Evolutionary conservation across 768 basidiomycete species (phyloP).

Genomic region (Suillus subalutaceus): DNA sequence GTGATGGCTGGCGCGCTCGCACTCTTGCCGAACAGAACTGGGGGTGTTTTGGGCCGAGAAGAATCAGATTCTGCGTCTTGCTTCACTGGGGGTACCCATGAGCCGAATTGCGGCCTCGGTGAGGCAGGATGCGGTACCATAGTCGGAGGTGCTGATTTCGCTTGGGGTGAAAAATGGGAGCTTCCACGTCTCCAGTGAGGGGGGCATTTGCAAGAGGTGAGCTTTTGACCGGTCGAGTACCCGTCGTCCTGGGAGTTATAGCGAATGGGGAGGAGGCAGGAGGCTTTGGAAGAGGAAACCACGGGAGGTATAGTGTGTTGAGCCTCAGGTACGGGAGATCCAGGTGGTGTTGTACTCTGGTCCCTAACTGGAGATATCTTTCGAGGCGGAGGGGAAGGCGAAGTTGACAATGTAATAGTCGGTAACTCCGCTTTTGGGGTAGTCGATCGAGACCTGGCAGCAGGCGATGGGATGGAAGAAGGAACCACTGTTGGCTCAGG

Average conservation of each 20-base stretch:
- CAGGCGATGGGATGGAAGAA: constrained; percentile 38
- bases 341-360: constrained; percentile 64
- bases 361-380: constrained; percentile 38
- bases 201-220: constrained; percentile 70
- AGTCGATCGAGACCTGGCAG: constrained; percentile 55
- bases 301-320: constrained; percentile 21
- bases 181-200: constrained; percentile 46
- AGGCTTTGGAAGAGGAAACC: constrained; percentile 21
- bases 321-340: constrained; percentile 55
- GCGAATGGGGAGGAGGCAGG: constrained; percentile 43
- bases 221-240: constrained; percentile 67
- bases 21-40: constrained; percentile 40
- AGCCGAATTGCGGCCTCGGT: constrained; percentile 42
- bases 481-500: constrained; percentile 27
- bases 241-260: constrained; percentile 54
- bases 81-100: constrained; percentile 27
- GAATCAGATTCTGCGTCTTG: constrained; percentile 27
- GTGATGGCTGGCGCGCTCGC: constrained; percentile 19
- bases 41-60: constrained; percentile 51
- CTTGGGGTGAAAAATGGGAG: constrained; percentile 16
- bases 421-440: constrained; percentile 61
- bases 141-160: constrained; percentile 24
- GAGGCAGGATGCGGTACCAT: constrained; percentile 42
- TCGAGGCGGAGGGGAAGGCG: constrained; percentile 35
- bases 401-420: constrained; percentile 37